These are phyloP conservation scores for Suillus placidus DNA, from an alignment of 768 basidiomycete genomes.

Conservation along the genomic window DNA sequence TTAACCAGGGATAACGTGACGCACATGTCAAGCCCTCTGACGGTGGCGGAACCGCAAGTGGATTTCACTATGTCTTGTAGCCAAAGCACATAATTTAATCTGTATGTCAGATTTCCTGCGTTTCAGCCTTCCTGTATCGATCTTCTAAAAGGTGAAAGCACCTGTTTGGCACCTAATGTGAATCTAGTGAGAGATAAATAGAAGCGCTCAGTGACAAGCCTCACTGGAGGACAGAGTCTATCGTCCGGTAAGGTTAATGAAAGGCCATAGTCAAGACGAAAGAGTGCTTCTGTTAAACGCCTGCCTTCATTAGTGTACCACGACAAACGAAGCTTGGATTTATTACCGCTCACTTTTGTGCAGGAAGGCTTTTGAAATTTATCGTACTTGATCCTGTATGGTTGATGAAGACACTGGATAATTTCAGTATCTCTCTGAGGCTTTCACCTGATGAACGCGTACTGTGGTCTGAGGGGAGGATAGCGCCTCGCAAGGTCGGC, in stretches of 20 bases:
- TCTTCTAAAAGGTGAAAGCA: slow-evolving; percentile 21
- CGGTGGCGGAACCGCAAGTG: slow-evolving; percentile 16
- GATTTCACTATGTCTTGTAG: slow-evolving; percentile 66
- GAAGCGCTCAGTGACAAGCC: slow-evolving; percentile 20
- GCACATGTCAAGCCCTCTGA: slow-evolving; percentile 76
- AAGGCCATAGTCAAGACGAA: slow-evolving; percentile 74
- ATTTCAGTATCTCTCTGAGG: not conserved
- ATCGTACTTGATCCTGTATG: slow-evolving; percentile 47
- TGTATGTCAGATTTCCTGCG: slow-evolving; percentile 27
- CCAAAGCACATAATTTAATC: slow-evolving; percentile 89
- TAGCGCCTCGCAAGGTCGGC: slow-evolving; percentile 54
- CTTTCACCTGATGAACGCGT: slow-evolving; percentile 21
- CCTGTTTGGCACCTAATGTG: slow-evolving; percentile 71
- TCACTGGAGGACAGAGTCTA: slow-evolving; percentile 86
- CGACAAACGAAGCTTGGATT: not conserved
- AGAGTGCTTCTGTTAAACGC: slow-evolving; percentile 76
- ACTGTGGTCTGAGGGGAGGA: slow-evolving; percentile 60
- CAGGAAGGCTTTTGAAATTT: slow-evolving; percentile 73
- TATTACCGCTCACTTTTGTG: slow-evolving; percentile 57
- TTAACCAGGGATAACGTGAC: slow-evolving; percentile 20
- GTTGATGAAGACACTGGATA: slow-evolving; percentile 28
- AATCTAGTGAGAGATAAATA: not conserved
- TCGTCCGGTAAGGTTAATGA: slow-evolving; percentile 63
- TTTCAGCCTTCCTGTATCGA: not conserved
- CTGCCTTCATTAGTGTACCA: slow-evolving; percentile 42